Conservation (phyloP, 2,329 filamentous ascomycete species). For the Claviceps sp. region DNA sequence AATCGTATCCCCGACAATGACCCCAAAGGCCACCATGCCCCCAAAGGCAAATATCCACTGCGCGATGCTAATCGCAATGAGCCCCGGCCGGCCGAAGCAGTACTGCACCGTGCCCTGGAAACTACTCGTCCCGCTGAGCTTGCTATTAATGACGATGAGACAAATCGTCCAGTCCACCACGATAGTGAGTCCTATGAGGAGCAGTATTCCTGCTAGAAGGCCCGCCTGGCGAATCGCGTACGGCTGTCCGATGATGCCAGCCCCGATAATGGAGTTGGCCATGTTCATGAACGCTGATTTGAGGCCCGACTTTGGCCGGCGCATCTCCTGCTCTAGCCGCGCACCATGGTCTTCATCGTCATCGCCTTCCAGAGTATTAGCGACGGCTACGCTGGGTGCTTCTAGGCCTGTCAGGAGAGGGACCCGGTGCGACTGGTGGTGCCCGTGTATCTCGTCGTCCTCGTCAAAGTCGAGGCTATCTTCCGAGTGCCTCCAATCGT, state of each 20-base stretch:
- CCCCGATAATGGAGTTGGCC: conserved; percentile 93
- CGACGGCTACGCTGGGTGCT: conserved; percentile 62
- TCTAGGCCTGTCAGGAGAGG: conserved; percentile 75
- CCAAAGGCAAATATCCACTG: conserved; percentile 99
- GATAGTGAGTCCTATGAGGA: conserved; percentile 68
- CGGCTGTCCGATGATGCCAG: conserved; percentile 68
- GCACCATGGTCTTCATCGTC: conserved; percentile 22
- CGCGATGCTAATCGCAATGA: conserved; percentile 78
- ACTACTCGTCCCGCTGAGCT: conserved; percentile 82
- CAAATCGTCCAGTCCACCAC: conserved; percentile 96
- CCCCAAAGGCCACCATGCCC: conserved; percentile 95
- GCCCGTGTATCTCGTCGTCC: conserved; percentile 33
- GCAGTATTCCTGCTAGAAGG: conserved; percentile 61
- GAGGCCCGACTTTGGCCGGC: conserved; percentile 71
- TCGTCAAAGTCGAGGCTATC: conserved; percentile 35
- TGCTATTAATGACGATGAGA: conserved; percentile 93
- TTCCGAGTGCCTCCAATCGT: conserved; percentile 6
- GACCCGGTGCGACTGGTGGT: conserved; percentile 38
- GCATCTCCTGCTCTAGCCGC: conserved; percentile 40
- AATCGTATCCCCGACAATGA: conserved; percentile 94
- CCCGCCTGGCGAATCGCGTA: conserved; percentile 95
- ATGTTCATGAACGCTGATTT: conserved; percentile 97
- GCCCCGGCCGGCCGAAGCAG: conserved; percentile 78
- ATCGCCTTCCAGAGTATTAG: conserved; percentile 33
- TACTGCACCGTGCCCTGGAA: conserved; percentile 94